phyloP scores from a whole-genome alignment of 2,329 filamentous ascomycete genomes.

The Claviceps maximensis region DNA sequence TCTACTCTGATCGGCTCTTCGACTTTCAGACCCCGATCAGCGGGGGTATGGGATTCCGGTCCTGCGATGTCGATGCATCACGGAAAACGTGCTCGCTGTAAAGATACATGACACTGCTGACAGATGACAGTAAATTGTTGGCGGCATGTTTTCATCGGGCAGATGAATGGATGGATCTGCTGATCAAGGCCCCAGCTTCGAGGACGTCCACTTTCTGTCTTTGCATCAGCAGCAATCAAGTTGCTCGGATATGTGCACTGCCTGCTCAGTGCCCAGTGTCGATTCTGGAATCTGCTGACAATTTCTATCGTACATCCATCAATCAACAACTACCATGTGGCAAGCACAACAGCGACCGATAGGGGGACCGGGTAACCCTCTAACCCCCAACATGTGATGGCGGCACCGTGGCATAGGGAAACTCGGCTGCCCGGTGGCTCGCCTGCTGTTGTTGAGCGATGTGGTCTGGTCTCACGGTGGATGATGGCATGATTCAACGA shows the following conservation, averaged over 20 bases:
- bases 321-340: not conserved
- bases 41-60: not conserved
- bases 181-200: not conserved
- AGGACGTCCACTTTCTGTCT: not conserved
- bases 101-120: not conserved
- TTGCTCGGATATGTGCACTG: not conserved
- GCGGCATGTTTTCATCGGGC: not conserved
- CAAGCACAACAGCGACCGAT: conserved; percentile 1
- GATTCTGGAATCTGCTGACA: not conserved
- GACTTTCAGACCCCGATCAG: not conserved
- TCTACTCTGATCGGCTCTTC: not conserved
- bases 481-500: conserved; percentile 3
- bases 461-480: not conserved
- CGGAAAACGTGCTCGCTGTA: not conserved
- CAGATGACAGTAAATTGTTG: not conserved
- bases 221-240: not conserved
- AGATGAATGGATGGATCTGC: not conserved
- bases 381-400: not conserved
- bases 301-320: not conserved
- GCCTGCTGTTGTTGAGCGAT: not conserved
- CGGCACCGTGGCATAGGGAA: not conserved
- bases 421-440: no score
- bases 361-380: no score
- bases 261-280: not conserved
- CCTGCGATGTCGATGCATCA: not conserved